phyloP scores from a whole-genome alignment of 441 rosid species.

The Flueggea neowawraea region DNA sequence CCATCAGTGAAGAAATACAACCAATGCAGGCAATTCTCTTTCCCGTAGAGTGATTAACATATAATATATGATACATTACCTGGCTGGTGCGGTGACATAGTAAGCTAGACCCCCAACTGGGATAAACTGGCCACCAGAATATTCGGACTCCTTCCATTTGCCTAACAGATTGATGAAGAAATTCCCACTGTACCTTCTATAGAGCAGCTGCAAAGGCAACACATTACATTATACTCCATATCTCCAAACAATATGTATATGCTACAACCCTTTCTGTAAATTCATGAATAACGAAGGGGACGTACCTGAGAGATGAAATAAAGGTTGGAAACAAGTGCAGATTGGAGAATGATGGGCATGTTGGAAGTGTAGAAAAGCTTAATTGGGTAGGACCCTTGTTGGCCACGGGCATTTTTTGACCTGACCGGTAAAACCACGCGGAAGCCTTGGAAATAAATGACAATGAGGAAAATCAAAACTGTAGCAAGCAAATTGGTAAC shows the following conservation, averaged over 20 bases:
- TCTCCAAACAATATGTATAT: too few species aligned
- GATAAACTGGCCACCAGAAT: constrained; percentile 63
- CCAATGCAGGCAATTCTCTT: background rate
- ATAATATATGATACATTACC: constrained; percentile 28
- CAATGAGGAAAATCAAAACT: constrained; percentile 54
- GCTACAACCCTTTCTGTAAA: too few species aligned
- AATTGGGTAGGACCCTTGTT: constrained; percentile 94
- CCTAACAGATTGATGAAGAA: constrained; percentile 81
- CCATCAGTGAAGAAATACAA: too few species aligned
- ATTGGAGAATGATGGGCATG: constrained; percentile 85
- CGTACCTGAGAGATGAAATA: constrained; percentile 94
- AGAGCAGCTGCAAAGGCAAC: constrained; percentile 45
- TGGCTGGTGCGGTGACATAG: constrained; percentile 79
- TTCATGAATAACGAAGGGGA: background rate
- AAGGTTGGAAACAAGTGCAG: constrained; percentile 91
- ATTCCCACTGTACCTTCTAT: constrained; percentile 72
- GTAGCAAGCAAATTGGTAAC: constrained; percentile 81
- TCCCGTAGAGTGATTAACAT: background rate
- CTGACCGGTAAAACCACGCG: constrained; percentile 78
- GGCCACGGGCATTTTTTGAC: constrained; percentile 79
- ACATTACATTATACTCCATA: too few species aligned
- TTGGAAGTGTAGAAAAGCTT: constrained; percentile 79
- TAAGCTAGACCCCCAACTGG: constrained; percentile 95
- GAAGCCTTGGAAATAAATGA: constrained; percentile 86
- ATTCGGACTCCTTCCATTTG: constrained; percentile 89